Evolutionary conservation across 2,329 filamentous ascomycete species (phyloP), one percentile per base, ranked within the genome.

Genomic region (Sordariomycetes sp.): DNA sequence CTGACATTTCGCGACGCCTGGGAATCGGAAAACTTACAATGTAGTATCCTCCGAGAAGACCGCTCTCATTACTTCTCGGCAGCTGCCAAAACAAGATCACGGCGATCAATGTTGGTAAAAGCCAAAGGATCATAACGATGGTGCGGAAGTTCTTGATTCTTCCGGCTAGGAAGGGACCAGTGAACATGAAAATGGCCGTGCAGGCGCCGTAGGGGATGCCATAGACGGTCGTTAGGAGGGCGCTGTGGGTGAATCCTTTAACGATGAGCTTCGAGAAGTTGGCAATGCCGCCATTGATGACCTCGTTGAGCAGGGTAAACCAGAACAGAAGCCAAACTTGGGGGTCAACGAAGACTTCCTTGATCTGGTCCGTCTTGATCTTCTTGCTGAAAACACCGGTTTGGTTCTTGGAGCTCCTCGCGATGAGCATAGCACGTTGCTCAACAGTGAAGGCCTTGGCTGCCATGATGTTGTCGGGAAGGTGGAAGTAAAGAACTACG

Each of bases 321-420:
- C 59, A 43, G 41, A 61, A 63, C 11, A 61, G 35, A 6, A 62
- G 45, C 56, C 58, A 63, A 4, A 61, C 48, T 39, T 63, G 58
- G 0, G 50, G 41, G 36, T 63, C 60, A 3, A 42, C 25, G 15
- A 63, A 44, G 0, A 57, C 57, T 33, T 63, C 60, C 9, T 51
- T 47, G 26, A 63, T 52, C 39, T 63, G 59, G 8, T 48, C 40
- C 27, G 45, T 50, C 40, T 60, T 61, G 42, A 61, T 59, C 21
- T 46, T 49, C 21, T 52, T 47, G 40, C 55, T 63, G 24, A 58
- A 51, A 16, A 63, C 51, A 14, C 57, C 57, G 2, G 55, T 55
- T 17, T 50, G 17, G 28, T 68, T 61, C 1, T 58, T 48, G 6
- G 57, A 68, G 24, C 83, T 64, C 49, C 78, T 83, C 40, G 68